A percentile compares a stretch with the other conserved stretches of the same genome.
These are phyloP conservation scores for Tricholoma terreum DNA, from an alignment of 768 basidiomycete genomes.

Conservation along the genomic window DNA sequence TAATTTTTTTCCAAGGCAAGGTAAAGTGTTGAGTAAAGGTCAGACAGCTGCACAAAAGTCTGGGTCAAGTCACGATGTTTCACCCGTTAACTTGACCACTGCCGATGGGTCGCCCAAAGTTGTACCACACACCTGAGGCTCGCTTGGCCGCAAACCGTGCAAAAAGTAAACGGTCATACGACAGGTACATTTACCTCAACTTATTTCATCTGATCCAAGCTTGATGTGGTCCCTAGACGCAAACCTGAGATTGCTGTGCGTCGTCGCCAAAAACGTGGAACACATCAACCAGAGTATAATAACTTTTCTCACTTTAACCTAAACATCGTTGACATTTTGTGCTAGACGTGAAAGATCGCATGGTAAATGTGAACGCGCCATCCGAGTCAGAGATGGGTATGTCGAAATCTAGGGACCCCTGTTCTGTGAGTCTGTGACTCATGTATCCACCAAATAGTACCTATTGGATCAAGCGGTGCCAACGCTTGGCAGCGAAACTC, in stretches of 20 bases:
- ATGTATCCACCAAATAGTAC: neutral
- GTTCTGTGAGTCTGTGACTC: neutral
- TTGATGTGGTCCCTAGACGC: neutral
- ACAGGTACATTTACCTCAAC: neutral
- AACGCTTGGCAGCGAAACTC: neutral
- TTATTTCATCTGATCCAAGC: neutral
- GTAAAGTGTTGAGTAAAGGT: conserved; percentile 8
- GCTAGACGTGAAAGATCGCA: neutral
- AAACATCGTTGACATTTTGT: neutral
- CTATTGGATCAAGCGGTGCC: neutral
- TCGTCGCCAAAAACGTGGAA: neutral
- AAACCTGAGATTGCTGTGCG: neutral
- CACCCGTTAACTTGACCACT: neutral
- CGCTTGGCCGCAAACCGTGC: conserved; percentile 14
- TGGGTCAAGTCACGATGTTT: neutral
- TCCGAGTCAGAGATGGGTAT: neutral
- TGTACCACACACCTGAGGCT: conserved; percentile 16
- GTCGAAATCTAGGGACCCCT: neutral
- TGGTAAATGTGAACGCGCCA: neutral
- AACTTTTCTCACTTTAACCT: neutral
- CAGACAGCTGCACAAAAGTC: conserved; percentile 7
- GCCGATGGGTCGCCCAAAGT: conserved; percentile 12
- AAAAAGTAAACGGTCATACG: conserved; percentile 17
- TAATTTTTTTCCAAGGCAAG: neutral
- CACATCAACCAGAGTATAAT: neutral